Conservation (phyloP, 495 filamentous ascomycete species). For the Xanthoparmelia taractica region DNA sequence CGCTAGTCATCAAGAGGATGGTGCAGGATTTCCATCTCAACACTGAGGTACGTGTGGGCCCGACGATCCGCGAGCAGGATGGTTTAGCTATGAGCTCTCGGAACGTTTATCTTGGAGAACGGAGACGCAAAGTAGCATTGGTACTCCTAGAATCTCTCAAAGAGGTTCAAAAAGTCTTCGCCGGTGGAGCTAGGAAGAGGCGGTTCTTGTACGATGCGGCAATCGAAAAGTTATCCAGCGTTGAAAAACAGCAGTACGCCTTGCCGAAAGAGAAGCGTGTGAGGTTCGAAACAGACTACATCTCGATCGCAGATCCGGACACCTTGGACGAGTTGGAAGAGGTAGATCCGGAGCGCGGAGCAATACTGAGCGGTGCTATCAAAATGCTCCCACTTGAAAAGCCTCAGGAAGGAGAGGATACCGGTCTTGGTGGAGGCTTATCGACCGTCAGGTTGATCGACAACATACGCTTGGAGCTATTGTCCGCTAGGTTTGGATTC, state of each 20-base stretch:
- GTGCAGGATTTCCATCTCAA: constrained; percentile 82
- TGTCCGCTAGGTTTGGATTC: constrained; percentile 21
- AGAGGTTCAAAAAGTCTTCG: constrained; percentile 62
- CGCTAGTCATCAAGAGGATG: constrained; percentile 78
- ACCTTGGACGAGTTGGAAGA: constrained; percentile 71
- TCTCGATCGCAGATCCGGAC: constrained; percentile 76
- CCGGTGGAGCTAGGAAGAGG: constrained; percentile 47
- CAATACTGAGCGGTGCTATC: constrained; percentile 79
- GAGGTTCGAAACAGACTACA: constrained; percentile 77
- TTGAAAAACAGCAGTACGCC: constrained; percentile 53
- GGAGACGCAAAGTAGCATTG: constrained; percentile 62
- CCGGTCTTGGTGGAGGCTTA: constrained; percentile 57
- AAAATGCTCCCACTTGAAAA: constrained; percentile 80
- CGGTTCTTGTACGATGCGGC: constrained; percentile 63
- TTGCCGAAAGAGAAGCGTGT: constrained; percentile 56
- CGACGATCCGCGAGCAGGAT: constrained; percentile 69
- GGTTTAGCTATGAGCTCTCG: constrained; percentile 90
- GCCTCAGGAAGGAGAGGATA: constrained; percentile 57
- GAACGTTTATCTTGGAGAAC: constrained; percentile 82
- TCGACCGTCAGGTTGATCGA: constrained; percentile 85
- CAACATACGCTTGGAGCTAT: constrained; percentile 66
- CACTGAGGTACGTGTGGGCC: constrained; percentile 62
- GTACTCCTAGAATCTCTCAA: constrained; percentile 60
- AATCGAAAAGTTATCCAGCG: constrained; percentile 40
- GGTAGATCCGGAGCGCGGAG: constrained; percentile 58